Evolutionary conservation across 257 asterid genomes (phyloP).

Genomic region (Solanum verrucosum): DNA sequence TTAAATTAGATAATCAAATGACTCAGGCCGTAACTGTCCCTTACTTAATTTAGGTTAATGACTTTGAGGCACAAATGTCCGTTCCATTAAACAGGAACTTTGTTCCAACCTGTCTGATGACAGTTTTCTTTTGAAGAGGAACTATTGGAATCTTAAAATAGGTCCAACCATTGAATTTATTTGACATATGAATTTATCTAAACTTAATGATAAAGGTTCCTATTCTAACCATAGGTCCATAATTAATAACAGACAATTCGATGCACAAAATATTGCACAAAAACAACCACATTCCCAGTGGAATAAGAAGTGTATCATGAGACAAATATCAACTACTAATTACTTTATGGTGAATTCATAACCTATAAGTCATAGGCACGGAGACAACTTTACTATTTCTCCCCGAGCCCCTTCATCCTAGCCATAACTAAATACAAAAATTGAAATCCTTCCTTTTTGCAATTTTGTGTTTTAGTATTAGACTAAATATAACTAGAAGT

Average conservation of each 20-base stretch:
- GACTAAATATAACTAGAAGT: no score
- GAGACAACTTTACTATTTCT: no score
- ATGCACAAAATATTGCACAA: not conserved
- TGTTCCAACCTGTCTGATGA: not conserved
- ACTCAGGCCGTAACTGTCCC: not conserved
- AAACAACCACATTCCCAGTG: no score
- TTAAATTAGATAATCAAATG: not conserved
- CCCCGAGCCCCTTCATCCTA: no score
- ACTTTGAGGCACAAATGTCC: not conserved
- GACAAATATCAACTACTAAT: no score
- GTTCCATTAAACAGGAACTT: not conserved
- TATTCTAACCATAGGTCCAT: not conserved
- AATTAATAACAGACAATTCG: not conserved
- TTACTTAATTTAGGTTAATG: not conserved
- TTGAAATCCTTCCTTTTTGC: no score
- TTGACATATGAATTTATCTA: not conserved
- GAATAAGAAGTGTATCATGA: no score
- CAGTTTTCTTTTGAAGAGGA: not conserved
- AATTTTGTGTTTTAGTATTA: no score
- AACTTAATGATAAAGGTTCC: not conserved
- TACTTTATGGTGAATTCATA: no score
- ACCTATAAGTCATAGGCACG: no score
- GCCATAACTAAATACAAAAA: no score
- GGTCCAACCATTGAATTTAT: not conserved
- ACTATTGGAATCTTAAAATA: not conserved